Evolutionary conservation across 225 moss, liverwort and hornwort species (phyloP), one percentile per base, ranked within the genome.

Genomic region (Polytrichum formosum): DNA sequence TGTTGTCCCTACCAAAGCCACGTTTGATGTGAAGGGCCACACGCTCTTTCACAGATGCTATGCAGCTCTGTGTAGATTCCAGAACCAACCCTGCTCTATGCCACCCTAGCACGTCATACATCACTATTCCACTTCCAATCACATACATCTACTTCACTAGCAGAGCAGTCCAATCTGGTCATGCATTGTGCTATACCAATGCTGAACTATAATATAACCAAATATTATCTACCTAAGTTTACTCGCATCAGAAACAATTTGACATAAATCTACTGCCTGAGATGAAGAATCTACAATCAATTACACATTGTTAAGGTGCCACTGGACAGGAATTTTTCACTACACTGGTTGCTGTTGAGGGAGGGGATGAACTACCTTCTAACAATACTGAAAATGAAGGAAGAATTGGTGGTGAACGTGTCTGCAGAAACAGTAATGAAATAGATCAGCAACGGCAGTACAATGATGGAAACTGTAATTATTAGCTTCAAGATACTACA

Each of bases 321-420:
- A 13, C 46, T 46, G 46, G 16, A 46, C 46, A 46, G 46, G 13
- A 46, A 46, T 16, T 13, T 46, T 46, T 46, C 46, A 46, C 46
- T 13, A 13, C 59, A 67, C 26, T 64, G 69, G 69, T 35, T 72
- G n/a, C 59, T 25, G 59, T 60, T 4, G n/a, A 66, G 78, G 80
- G 74, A 79, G 78, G 70, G 79, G 74, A 70, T 77, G 74, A 69
- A 69, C 76, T 80, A 94, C 97, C 97, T 94, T 98, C 91, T 84
- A 98, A 83, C 70, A 98, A 86, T 13, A 80, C 81, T 54, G 94
- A 92, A 75, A 98, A 92, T 26, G 97, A 90, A 22, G 97, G 97
- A 74, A 98, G 85, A 67, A 98, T 92, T 69, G 97, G 83, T 77
- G 97, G 92, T 74, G 97, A 88, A 30, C 94, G 83, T 23, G 94